Evolutionary conservation across 306 rosid species (phyloP).

Genomic region (Prunus salicina): DNA sequence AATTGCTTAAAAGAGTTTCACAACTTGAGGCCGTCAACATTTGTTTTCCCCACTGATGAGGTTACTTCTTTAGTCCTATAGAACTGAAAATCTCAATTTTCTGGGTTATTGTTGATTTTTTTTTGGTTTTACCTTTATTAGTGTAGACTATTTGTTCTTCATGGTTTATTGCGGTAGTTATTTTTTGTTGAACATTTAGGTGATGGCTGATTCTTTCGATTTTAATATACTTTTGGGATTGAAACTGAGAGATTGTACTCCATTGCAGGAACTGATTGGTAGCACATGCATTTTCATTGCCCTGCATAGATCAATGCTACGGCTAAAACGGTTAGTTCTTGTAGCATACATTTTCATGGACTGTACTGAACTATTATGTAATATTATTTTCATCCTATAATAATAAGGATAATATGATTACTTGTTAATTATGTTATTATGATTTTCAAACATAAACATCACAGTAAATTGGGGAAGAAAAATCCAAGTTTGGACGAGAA

Average conservation of each 20-base stretch:
- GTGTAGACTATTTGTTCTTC: neutral
- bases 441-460: neutral
- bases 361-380: neutral
- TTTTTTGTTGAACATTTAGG: neutral
- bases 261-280: slow-evolving; percentile 67
- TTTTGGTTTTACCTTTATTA: neutral
- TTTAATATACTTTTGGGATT: neutral
- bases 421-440: neutral
- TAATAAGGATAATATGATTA: neutral
- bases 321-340: slow-evolving; percentile 69
- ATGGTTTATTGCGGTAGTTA: neutral
- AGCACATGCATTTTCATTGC: slow-evolving; percentile 74
- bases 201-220: neutral
- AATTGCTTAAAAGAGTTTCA: slow-evolving; percentile 86
- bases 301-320: slow-evolving; percentile 79
- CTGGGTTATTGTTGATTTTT: neutral
- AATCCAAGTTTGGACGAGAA: neutral
- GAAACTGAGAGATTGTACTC: slow-evolving; percentile 5
- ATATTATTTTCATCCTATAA: neutral
- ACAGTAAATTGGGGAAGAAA: neutral
- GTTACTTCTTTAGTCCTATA: slow-evolving; percentile 25
- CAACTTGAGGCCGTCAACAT: slow-evolving; percentile 90
- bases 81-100: neutral
- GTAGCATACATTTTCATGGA: neutral
- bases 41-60: slow-evolving; percentile 83